A percentile compares a stretch with the other conserved stretches of the same genome.
phyloP scores from a whole-genome alignment of 75 land plant genomes.

The Pinus tabuliformis region DNA sequence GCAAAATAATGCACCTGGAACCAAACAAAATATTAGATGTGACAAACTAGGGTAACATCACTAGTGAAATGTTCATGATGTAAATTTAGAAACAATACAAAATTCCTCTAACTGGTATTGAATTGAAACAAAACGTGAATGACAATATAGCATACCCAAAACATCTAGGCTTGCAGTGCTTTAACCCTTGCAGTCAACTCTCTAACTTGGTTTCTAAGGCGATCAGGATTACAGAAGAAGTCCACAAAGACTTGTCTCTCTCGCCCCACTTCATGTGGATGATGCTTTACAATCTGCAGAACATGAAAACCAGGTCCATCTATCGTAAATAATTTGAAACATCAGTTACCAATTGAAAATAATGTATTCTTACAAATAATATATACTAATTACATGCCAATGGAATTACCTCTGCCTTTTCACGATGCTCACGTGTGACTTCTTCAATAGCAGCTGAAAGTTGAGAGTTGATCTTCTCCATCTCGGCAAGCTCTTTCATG shows the following conservation, averaged over 20 bases:
- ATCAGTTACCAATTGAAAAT: not conserved
- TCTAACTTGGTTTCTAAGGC: slow-evolving; percentile 83
- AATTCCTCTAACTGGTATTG: not conserved
- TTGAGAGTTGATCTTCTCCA: slow-evolving; percentile 95
- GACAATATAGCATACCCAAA: not conserved
- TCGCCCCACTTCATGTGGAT: slow-evolving; percentile 89
- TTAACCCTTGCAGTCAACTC: slow-evolving; percentile 82
- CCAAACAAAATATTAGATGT: not conserved
- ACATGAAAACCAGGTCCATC: not conserved
- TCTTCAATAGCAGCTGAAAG: slow-evolving; percentile 92
- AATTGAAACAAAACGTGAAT: not conserved
- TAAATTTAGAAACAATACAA: not conserved
- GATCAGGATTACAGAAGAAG: slow-evolving; percentile 97
- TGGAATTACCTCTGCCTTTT: slow-evolving; percentile 87
- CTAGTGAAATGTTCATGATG: not conserved
- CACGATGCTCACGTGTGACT: slow-evolving; percentile 88
- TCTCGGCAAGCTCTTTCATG: slow-evolving; percentile 95
- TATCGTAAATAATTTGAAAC: not conserved
- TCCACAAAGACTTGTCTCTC: slow-evolving; percentile 97
- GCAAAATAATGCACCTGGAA: not conserved
- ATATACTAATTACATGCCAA: not conserved
- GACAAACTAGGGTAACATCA: not conserved
- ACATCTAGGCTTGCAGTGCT: slow-evolving; percentile 60
- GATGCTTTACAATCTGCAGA: slow-evolving; percentile 89
- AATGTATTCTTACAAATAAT: not conserved